Evolutionary conservation across 805 yeast genomes (phyloP), one percentile per base, ranked within the genome.

Genomic region (Tetrapisispora arboricola): DNA sequence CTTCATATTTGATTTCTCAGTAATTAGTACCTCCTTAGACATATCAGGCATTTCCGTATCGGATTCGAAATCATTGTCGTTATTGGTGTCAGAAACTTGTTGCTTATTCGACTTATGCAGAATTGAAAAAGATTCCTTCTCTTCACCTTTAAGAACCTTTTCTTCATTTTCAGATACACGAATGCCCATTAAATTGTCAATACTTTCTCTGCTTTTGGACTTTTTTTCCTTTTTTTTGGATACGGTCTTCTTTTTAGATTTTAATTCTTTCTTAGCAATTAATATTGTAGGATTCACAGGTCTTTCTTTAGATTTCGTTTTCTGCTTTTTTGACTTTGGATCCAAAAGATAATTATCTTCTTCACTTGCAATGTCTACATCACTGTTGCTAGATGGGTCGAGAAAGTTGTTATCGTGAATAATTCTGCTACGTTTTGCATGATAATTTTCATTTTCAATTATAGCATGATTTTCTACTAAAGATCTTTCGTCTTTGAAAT

Each of bases 401-500:
- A 44, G 30, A 19, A 45, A 49, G 5, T 33, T 17, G 17, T 44
- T 44, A 12, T 19, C 39, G 13, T 49, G 50, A 3, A 49, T 46
- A 21, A 51, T 52, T 36, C 55, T 49, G 22, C 59, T 54, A 15
- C 56, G 43, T 29, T 51, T 62, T 32, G 44, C 48, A 33, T 54
- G 61, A 44, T 54, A 58, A 12, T 44, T 45, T 44, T 61, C 64
- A 45, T 58, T 61, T 35, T 60, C 64, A 6, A 50, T 46, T 35
- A 64, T 51, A 0, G 90, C 88, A 44, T 75, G 73, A 57, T 83
- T 83, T 4, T 64, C 57, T 3, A 81, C 84, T 44, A 72, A 61
- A 31, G 62, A 64, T 58, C 94, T 70, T 44, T 83, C 90, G 60
- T 84, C 92, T 38, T 73, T 76, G 56, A 84, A 84, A 55, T 82